Percentiles rank a stretch among this genome's conserved stretches.
Evolutionary conservation across 176 grass and related monocot species (phyloP).

Genomic region (Tuctoria greenei): DNA sequence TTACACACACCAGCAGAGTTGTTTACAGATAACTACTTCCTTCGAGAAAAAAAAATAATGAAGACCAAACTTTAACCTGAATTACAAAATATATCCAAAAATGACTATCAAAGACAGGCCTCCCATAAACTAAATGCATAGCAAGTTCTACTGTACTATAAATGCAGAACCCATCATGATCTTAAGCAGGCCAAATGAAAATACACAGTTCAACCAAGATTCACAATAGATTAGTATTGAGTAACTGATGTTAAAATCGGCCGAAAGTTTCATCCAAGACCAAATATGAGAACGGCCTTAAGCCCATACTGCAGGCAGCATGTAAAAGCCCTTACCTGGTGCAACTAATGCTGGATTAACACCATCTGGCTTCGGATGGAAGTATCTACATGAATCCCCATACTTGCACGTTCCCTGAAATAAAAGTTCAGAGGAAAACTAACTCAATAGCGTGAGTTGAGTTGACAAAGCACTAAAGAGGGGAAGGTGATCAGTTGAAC

Average conservation of each 20-base stretch:
- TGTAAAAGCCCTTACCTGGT: constrained; percentile 41
- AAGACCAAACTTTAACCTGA: background rate
- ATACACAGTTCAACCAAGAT: background rate
- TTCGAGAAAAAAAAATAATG: background rate
- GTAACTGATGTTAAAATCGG: background rate
- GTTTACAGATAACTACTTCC: background rate
- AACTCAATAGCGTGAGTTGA: background rate
- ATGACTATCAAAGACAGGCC: background rate
- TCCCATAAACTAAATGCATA: background rate
- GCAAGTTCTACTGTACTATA: background rate
- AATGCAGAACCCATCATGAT: background rate
- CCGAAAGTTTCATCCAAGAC: background rate
- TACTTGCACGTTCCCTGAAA: constrained; percentile 67
- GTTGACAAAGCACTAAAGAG: background rate
- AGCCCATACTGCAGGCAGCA: background rate
- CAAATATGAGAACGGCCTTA: background rate
- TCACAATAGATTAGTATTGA: background rate
- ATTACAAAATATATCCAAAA: background rate
- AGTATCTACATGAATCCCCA: constrained; percentile 74
- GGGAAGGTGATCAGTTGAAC: background rate
- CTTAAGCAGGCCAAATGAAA: background rate
- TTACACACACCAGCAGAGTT: background rate
- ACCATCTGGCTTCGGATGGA: constrained; percentile 60
- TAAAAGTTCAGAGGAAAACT: background rate
- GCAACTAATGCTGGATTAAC: constrained; percentile 32